phyloP scores from a whole-genome alignment of 2,329 filamentous ascomycete genomes.

The Fonsecaea multimorphosa region DNA sequence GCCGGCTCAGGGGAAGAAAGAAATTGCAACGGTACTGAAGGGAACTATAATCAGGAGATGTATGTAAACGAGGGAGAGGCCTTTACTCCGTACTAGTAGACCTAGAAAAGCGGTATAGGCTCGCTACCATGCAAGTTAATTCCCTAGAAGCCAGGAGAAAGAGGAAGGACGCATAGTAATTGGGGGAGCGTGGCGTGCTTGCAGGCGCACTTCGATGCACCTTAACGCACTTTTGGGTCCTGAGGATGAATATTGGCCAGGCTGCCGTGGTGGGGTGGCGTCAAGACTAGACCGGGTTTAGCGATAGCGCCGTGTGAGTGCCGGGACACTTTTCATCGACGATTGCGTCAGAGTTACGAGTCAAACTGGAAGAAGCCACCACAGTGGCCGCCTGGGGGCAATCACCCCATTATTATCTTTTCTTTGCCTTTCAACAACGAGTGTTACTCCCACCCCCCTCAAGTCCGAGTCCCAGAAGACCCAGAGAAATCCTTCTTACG shows the following conservation, averaged over 20 bases:
- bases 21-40: not conserved
- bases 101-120: not conserved
- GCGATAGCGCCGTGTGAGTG: not conserved
- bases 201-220: not conserved
- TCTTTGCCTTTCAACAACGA: not conserved
- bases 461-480: not conserved
- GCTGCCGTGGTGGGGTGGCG: not conserved
- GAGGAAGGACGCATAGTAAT: not conserved
- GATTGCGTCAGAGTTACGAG: slow-evolving; percentile 19
- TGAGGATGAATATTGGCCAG: not conserved
- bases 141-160: not conserved
- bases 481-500: not conserved
- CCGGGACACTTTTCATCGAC: slow-evolving; percentile 5
- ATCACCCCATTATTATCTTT: not conserved
- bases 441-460: not conserved
- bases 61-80: not conserved
- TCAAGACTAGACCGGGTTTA: not conserved
- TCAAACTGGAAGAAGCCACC: not conserved
- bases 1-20: not conserved
- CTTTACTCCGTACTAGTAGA: not conserved
- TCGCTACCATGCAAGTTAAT: slow-evolving; percentile 1
- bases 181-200: slow-evolving; percentile 6
- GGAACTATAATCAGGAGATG: not conserved
- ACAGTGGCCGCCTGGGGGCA: not conserved
- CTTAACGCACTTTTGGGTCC: not conserved